Percentiles rank a stretch among this genome's conserved stretches.
phyloP scores from a whole-genome alignment of 2,329 filamentous ascomycete genomes.

The Neophaeococcomyces mojaviensis region DNA sequence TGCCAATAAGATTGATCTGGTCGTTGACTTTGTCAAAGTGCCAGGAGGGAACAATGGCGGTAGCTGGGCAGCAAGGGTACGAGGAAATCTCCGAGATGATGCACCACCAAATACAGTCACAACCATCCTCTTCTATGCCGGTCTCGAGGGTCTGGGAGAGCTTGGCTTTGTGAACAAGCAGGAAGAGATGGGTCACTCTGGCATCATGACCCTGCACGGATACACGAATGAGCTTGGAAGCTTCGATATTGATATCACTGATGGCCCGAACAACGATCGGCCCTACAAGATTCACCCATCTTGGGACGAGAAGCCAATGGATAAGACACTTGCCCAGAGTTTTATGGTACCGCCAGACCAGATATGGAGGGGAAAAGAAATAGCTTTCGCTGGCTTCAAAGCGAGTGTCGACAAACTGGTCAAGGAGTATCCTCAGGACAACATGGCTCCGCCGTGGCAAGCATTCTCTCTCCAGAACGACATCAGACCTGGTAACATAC shows the following conservation, averaged over 20 bases:
- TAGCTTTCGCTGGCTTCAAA: slow-evolving; percentile 59
- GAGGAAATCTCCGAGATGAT: slow-evolving; percentile 67
- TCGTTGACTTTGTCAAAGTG: slow-evolving; percentile 88
- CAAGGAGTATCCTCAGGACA: slow-evolving; percentile 53
- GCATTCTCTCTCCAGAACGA: slow-evolving; percentile 70
- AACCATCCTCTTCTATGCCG: slow-evolving; percentile 73
- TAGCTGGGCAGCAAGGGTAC: slow-evolving; percentile 85
- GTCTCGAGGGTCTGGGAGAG: slow-evolving; percentile 66
- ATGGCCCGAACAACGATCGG: slow-evolving; percentile 57
- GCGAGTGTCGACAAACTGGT: slow-evolving; percentile 54
- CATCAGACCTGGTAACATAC: slow-evolving; percentile 67
- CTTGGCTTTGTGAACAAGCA: slow-evolving; percentile 52
- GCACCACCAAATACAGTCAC: slow-evolving; percentile 62
- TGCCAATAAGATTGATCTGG: slow-evolving; percentile 80
- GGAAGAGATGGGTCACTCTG: slow-evolving; percentile 48
- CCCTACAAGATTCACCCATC: slow-evolving; percentile 56
- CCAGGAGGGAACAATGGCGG: slow-evolving; percentile 78
- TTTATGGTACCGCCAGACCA: slow-evolving; percentile 57
- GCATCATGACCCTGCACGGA: slow-evolving; percentile 63
- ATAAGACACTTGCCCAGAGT: slow-evolving; percentile 69
- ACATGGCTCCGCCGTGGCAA: slow-evolving; percentile 74
- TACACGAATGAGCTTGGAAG: slow-evolving; percentile 64
- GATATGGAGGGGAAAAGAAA: slow-evolving; percentile 76
- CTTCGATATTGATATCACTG: slow-evolving; percentile 71
- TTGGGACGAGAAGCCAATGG: slow-evolving; percentile 61